Base-by-base conservation (phyloP, 805 yeast genomes). In the Hanseniaspora lindneri region DNA sequence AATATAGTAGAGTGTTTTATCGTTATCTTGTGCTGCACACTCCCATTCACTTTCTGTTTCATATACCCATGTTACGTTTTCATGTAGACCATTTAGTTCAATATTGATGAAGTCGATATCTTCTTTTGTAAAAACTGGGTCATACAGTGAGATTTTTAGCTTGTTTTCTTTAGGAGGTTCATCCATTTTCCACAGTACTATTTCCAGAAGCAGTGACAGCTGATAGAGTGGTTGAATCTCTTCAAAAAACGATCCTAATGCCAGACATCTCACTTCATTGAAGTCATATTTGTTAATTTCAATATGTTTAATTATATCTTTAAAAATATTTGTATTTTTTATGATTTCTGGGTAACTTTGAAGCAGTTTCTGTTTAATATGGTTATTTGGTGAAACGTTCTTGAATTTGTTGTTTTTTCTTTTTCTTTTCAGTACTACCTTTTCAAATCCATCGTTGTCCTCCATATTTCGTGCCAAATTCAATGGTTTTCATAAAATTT, bases 211-310 rank as follows among this genome's bases (percentile, higher is more conserved):
- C 41, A 76, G 60, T 1, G 86, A 87, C 9, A 82, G 58, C 61
- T 83, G 94, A 59, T 72, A 81, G 35, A 76, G 63, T 1, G 89
- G 81, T 21, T 74, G 73, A n/a, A 57, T 60, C 47, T 75, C 79
- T 6, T 72, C 73, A 13, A 73, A 61, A 3, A 85, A 82, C 4
- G 77, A 69, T 0, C 94, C 94, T 19, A 83, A 64, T 0, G 89
- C 94, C 27, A 83, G 61, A 56, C 89, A 83, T 55, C 86, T 66
- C 52, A 83, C 69, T 24, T 51, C 54, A 2, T 47, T 52, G 10
- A 66, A 20, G 3, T 53, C 4, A 44, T 16, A 3, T 9, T 29
- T 2, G 35, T 40, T 21, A 50, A 51, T 3, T 50, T 46, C 6
- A 67, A 43, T 0, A 54, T 39, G 4, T 54, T 46, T 46, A 1